Evolutionary conservation across 345 rosid species (phyloP).

Genomic region (Nasturtium officinale): DNA sequence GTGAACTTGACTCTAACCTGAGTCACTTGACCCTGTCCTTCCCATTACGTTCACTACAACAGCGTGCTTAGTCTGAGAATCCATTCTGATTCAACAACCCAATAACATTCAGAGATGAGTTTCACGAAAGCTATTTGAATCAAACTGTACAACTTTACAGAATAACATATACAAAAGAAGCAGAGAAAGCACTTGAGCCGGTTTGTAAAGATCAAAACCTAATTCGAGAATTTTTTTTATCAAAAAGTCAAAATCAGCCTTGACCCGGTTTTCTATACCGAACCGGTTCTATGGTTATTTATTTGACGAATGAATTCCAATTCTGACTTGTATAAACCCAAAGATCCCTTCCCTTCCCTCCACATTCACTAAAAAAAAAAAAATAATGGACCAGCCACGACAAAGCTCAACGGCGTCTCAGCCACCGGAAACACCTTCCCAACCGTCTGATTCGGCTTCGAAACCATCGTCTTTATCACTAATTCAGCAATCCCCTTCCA

Average conservation of each 20-base stretch:
- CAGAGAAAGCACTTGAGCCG: neutral
- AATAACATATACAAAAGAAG: neutral
- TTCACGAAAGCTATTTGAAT: neutral
- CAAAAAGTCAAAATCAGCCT: neutral
- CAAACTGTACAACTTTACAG: neutral
- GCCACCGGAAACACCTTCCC: constrained; percentile 40
- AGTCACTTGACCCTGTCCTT: constrained; percentile 46
- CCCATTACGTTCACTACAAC: constrained; percentile 83
- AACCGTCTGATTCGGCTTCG: constrained; percentile 22
- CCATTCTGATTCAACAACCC: constrained; percentile 56
- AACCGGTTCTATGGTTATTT: neutral
- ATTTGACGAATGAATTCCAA: no score
- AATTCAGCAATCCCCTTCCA: constrained; percentile 29
- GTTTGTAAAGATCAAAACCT: neutral
- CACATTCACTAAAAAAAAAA: constrained; percentile 33
- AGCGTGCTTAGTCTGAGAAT: constrained; percentile 75
- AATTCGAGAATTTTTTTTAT: neutral
- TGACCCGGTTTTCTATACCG: neutral
- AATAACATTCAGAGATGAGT: neutral
- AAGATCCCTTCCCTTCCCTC: constrained; percentile 33
- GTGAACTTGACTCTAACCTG: constrained; percentile 49
- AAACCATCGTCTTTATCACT: constrained; percentile 31
- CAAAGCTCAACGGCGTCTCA: constrained; percentile 40
- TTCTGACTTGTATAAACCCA: constrained; percentile 19
- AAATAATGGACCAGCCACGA: constrained; percentile 46